These are phyloP conservation scores for Microbotryum violaceum DNA, from an alignment of 1,284 basidiomycete species.

Conservation along the genomic window DNA sequence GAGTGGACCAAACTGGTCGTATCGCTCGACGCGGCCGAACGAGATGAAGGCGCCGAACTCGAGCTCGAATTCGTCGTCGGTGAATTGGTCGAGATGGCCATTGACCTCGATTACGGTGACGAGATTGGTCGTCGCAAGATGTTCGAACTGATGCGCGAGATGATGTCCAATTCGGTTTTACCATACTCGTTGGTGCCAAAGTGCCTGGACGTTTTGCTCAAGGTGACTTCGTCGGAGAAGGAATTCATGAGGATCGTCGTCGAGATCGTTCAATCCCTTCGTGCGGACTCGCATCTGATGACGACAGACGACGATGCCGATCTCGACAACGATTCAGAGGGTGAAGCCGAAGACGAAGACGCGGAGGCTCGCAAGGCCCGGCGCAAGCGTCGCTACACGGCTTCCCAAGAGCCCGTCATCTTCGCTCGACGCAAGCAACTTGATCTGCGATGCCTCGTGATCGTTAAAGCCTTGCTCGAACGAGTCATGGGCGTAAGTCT, in stretches of 20 bases:
- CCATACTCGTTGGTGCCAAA: slow-evolving; percentile 69
- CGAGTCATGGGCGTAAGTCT: slow-evolving; percentile 71
- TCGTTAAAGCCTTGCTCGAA: slow-evolving; percentile 86
- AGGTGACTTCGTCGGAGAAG: slow-evolving; percentile 73
- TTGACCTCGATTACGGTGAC: slow-evolving; percentile 84
- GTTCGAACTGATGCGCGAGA: slow-evolving; percentile 80
- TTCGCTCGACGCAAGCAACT: slow-evolving; percentile 54
- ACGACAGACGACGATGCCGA: slow-evolving; percentile 36
- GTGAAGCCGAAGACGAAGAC: slow-evolving; percentile 14
- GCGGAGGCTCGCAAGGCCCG: not conserved
- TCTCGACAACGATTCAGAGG: slow-evolving; percentile 46
- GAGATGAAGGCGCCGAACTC: slow-evolving; percentile 50
- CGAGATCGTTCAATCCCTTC: slow-evolving; percentile 80
- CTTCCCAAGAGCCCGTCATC: not conserved
- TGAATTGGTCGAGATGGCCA: slow-evolving; percentile 71
- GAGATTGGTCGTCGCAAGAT: slow-evolving; percentile 90
- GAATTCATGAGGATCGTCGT: slow-evolving; percentile 91
- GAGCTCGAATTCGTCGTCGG: slow-evolving; percentile 69
- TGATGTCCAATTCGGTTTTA: slow-evolving; percentile 73
- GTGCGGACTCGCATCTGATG: slow-evolving; percentile 47
- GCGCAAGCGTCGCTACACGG: not conserved
- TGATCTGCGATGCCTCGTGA: slow-evolving; percentile 73
- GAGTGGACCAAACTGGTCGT: slow-evolving; percentile 30
- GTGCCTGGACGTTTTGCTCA: slow-evolving; percentile 79
- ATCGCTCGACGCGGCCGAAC: slow-evolving; percentile 44